Evolutionary conservation across 192 early-diverging fungal species (phyloP), one percentile per base, ranked within the genome.

Genomic region (Allomyces javanicus): DNA sequence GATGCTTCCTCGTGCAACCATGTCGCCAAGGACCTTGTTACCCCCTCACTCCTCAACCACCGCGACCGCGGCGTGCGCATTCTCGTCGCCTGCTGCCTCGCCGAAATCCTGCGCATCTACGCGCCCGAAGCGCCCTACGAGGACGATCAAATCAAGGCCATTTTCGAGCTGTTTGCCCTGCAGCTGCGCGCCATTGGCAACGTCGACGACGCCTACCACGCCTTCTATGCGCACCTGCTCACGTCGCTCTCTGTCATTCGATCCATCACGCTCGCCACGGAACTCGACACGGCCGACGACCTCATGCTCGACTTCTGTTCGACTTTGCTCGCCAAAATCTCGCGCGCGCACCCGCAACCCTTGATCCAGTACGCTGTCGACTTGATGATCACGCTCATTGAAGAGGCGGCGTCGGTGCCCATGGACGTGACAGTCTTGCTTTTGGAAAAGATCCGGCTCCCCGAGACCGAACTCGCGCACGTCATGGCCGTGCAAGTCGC

Each of bases 41-140:
- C 81, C 9, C 68, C 79, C n/a, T 72, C 83, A 21, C 73, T 98
- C 45, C 64, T 89, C 12, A 67, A 72, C 40, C 89, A 96, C 76
- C 89, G 86, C 63, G 91, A 96, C 71, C 80, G 84, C 58, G 87
- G 85, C 21, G 86, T 96, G 21, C 78, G 78, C 27, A 80, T 83
- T 24, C 82, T 85, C 24, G 78, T 81, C 0, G 83, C 91, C 4
- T 92, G 90, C 73, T 96, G 93, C 73, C 77, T 96, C 44, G 89
- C 92, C 1, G 96, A 99, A 68, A 76, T 96, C 0, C 80, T 99
- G 44, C 81, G 93, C 23, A 76, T 99, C 11, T 93, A 87, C 72
- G 96, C 96, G 17, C 94, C 94, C 11, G 90, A 95, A 65, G 87
- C 91, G 6, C 95, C 95, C 11, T 96, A 95, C 74, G 81, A 67